Percentiles rank a stretch among this genome's conserved stretches.
These are phyloP conservation scores for Chytriomyces hyalinus DNA, from an alignment of 192 early-diverging fungal species.

Conservation along the genomic window DNA sequence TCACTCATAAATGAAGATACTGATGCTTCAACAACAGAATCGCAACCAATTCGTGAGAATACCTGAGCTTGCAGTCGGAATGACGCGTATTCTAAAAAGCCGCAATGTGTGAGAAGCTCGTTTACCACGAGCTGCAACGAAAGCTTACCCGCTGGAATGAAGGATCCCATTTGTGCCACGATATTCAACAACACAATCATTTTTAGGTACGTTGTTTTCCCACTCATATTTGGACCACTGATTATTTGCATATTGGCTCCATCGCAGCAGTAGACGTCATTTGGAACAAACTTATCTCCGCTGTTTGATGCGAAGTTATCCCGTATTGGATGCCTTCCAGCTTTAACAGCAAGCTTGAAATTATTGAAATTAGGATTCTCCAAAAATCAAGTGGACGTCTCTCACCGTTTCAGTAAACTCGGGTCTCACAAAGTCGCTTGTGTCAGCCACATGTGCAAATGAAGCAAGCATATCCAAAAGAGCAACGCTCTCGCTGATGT, in stretches of 20 bases:
- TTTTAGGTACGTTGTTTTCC: slow-evolving; percentile 84
- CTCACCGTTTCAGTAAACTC: slow-evolving; percentile 73
- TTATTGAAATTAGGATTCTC: not conserved
- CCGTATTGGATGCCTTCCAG: slow-evolving; percentile 77
- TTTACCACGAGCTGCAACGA: too few relatives aligned
- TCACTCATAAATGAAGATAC: slow-evolving; percentile 85
- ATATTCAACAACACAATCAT: slow-evolving; percentile 78
- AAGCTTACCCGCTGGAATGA: slow-evolving; percentile 70
- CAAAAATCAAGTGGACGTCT: not conserved
- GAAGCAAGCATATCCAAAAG: slow-evolving; percentile 78
- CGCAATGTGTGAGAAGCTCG: too few relatives aligned
- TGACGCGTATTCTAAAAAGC: slow-evolving; percentile 62
- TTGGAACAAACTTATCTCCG: slow-evolving; percentile 66
- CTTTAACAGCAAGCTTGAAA: slow-evolving; percentile 67
- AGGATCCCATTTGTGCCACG: slow-evolving; percentile 86
- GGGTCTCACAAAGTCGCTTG: slow-evolving; percentile 58
- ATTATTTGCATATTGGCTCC: slow-evolving; percentile 74
- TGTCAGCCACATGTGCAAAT: slow-evolving; percentile 61
- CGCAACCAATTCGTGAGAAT: slow-evolving; percentile 76
- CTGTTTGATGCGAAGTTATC: slow-evolving; percentile 44
- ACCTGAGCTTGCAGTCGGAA: slow-evolving; percentile 75
- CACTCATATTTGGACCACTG: slow-evolving; percentile 92
- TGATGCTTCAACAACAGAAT: slow-evolving; percentile 38
- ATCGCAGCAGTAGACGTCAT: slow-evolving; percentile 67
- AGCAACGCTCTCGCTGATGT: slow-evolving; percentile 62